A percentile compares a stretch with the other conserved stretches of the same genome.
Evolutionary conservation across 176 grass and related monocot species (phyloP).

Genomic region (Rhynchospora tenuis): DNA sequence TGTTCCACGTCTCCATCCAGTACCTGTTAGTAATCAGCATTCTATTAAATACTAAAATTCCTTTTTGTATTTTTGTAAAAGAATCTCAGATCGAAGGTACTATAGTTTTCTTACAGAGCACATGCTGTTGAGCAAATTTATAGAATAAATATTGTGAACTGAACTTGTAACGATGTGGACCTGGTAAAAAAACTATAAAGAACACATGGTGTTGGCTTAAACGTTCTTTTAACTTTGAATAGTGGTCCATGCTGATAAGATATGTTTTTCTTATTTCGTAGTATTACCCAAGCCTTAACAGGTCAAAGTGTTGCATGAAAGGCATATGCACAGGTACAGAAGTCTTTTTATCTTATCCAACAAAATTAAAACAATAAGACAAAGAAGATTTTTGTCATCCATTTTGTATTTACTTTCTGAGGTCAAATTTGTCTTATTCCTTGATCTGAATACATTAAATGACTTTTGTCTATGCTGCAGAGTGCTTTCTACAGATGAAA

Average conservation of each 20-base stretch:
- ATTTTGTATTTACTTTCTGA: not conserved
- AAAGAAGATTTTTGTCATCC: not conserved
- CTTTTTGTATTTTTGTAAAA: not conserved
- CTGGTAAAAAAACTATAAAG: not conserved
- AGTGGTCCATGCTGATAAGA: slow-evolving; percentile 11
- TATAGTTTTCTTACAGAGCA: not conserved
- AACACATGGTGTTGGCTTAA: slow-evolving; percentile 6
- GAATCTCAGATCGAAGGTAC: not conserved
- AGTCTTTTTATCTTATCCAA: slow-evolving; percentile 9
- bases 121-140: not conserved
- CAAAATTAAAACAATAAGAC: not conserved
- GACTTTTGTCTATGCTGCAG: slow-evolving; percentile 44
- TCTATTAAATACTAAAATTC: not conserved
- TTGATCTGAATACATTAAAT: slow-evolving; percentile 13
- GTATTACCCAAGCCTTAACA: slow-evolving; percentile 96
- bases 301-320: slow-evolving; percentile 95
- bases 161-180: not conserved
- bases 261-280: slow-evolving; percentile 35
- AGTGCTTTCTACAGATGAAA: slow-evolving; percentile 99
- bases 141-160: not conserved
- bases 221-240: not conserved
- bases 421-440: not conserved
- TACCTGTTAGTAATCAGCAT: not conserved
- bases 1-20: not conserved
- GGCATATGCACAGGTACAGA: slow-evolving; percentile 94